Evolutionary conservation across 176 grass and related monocot species (phyloP), one percentile per base, ranked within the genome.

Genomic region (Sorghum bicolor): DNA sequence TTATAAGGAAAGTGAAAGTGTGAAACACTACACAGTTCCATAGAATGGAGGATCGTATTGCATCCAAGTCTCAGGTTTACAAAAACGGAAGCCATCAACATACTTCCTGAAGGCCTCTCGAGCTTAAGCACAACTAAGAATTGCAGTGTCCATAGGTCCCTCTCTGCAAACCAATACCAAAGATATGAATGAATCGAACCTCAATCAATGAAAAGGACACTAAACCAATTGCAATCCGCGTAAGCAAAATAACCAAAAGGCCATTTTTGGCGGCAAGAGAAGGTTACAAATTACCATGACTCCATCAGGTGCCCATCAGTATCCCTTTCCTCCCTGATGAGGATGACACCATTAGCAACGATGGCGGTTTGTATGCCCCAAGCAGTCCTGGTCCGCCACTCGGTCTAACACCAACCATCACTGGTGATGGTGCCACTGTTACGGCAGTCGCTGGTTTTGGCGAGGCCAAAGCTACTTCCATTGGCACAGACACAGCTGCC

Each of bases 281-380:
- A 3, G 12, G 50, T 34, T 88, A 91, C 82, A 78, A 79, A 40
- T 43, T 88, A 91, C 82, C 77, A 79, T 77, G 48, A 20, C 15
- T 16, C 81, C 81, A 33, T 33, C 53, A 68, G 71, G 61, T 67
- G 74, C 64, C 40, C 24, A 60, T 48, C 79, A n/a, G 22, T 43
- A 78, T 32, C 33, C 58, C 36, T 2, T 78, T 80, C 70, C 60
- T 74, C 63, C 61, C 32, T 10, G 15, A 22, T 0, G 75, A 79
- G 5, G 65, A 64, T 2, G 39, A 30, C 66, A 22, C 20, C 28
- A 38, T 1, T 8, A 31, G 26, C 9, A 77, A 87, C 11, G 50
- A 67, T 12, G 90, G 71, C 9, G 60, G 79, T 72, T 69, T 84
- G 80, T 86, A 89, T 8, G 79, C 53, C 17, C 83, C 83, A 44